Percentiles rank a stretch among this genome's conserved stretches.
These are phyloP conservation scores for Candida tallmaniae DNA, from an alignment of 805 yeast species.

Conservation along the genomic window DNA sequence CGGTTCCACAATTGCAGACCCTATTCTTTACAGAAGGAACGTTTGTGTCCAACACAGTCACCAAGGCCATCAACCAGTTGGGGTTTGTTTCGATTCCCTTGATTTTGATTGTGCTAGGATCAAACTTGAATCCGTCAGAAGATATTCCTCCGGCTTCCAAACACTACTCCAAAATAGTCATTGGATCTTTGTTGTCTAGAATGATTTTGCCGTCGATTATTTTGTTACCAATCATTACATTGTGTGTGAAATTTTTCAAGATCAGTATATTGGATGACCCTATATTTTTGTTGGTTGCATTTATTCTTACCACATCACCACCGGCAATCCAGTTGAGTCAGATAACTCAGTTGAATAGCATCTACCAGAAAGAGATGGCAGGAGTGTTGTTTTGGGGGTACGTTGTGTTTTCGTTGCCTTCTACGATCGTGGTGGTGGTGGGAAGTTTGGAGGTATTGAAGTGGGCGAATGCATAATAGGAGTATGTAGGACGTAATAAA, in stretches of 20 bases:
- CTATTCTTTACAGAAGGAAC: constrained; percentile 49
- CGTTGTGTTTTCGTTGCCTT: constrained; percentile 69
- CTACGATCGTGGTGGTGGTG: constrained; percentile 68
- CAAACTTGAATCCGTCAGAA: constrained; percentile 66
- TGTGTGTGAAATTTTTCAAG: constrained; percentile 57
- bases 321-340: constrained; percentile 84
- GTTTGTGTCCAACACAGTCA: constrained; percentile 61
- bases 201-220: constrained; percentile 74
- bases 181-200: constrained; percentile 69
- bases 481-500: too few species aligned
- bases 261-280: constrained; percentile 77
- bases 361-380: constrained; percentile 78
- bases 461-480: constrained; percentile 36
- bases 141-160: constrained; percentile 65
- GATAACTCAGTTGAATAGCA: constrained; percentile 70
- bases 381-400: constrained; percentile 82
- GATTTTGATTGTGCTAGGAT: constrained; percentile 70
- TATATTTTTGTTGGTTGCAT: constrained; percentile 71
- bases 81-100: constrained; percentile 77
- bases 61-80: constrained; percentile 58
- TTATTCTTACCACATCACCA: constrained; percentile 70
- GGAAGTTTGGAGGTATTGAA: constrained; percentile 57
- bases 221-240: constrained; percentile 61
- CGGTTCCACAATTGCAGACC: constrained; percentile 53
- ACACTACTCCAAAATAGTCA: constrained; percentile 56